Evolutionary conservation across 1,284 basidiomycete genomes (phyloP), one percentile per base, ranked within the genome.

Genomic region (Chalciporus piperatoides): DNA sequence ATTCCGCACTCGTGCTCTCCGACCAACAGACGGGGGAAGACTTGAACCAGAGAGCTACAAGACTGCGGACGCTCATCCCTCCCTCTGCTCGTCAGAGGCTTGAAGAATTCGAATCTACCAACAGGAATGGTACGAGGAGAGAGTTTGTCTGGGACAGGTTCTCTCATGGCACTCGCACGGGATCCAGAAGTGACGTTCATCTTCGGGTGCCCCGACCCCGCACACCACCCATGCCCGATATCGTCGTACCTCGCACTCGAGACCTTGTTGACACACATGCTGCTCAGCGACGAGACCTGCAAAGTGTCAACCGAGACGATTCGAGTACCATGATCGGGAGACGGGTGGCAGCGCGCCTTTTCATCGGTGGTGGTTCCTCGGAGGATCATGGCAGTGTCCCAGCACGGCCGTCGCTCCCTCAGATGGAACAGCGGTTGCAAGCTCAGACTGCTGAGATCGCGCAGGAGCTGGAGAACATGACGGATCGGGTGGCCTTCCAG

Each of bases 291-390:
- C 37, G 56, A 53, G 49, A 61, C 38, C 10, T 52, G 38, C 59
- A 53, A 35, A 58, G 46, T 25, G 15, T 41, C 35, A 48, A 46
- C 40, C 52, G 43, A 10, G 68, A 76, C 41, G 78, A 80, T 33
- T 61, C 73, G 6, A 63, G 64, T 24, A 80, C 78, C 2, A 63
- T 71, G 30, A 64, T 80, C 11, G 79, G 79, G 19, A 68, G 78
- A 45, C 74, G 73, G 36, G 78, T 81, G 35, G 75, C 75, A 17
- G 74, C 77, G 15, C 71, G 78, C 49, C 67, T 73, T 53, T 19
- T 19, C 27, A 68, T 74, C 27, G 68, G 65, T 23, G 60, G 57
- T 7, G 17, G 21, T 30, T 41, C 61, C 21, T 53, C 63, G n/a
- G 48, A 58, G 9, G 37, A 51, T 21, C 59, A 56, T 2, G 46